These are phyloP conservation scores for Geotrichum bryndzae DNA, from an alignment of 1,139 yeast genomes.

Conservation along the genomic window DNA sequence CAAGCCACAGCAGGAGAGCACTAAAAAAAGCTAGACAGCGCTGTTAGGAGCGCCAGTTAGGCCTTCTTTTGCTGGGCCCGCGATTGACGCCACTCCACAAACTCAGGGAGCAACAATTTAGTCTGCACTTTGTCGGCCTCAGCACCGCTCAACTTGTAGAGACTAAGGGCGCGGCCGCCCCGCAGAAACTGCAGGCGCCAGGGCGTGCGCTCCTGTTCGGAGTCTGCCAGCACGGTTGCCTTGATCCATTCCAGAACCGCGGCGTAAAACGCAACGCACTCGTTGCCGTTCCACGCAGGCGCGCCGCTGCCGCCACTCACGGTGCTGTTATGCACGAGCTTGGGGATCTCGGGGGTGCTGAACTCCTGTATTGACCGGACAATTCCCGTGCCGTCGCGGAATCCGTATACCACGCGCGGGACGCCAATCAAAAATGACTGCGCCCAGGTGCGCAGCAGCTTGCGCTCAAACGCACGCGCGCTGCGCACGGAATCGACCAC, in stretches of 20 bases:
- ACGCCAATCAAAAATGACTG: slow-evolving; percentile 87
- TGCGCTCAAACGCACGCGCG: slow-evolving; percentile 56
- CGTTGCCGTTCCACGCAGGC: slow-evolving; percentile 55
- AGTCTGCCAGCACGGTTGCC: slow-evolving; percentile 39
- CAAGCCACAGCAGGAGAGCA: no score
- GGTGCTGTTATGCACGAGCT: slow-evolving; percentile 40
- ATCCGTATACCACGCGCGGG: slow-evolving; percentile 73
- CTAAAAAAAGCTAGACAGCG: neutral
- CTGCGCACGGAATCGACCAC: slow-evolving; percentile 49
- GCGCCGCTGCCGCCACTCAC: slow-evolving; percentile 20
- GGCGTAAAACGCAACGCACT: slow-evolving; percentile 78
- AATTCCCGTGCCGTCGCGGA: slow-evolving; percentile 64
- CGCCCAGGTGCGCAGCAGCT: slow-evolving; percentile 83
- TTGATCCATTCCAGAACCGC: slow-evolving; percentile 75
- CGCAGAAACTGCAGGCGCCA: slow-evolving; percentile 44
- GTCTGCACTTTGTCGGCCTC: slow-evolving; percentile 31
- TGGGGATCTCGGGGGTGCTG: slow-evolving; percentile 72
- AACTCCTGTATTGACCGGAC: slow-evolving; percentile 67
- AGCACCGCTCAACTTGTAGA: slow-evolving; percentile 37
- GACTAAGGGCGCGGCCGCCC: slow-evolving; percentile 37
- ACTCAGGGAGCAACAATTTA: slow-evolving; percentile 47
- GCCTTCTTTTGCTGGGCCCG: neutral
- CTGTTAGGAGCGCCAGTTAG: neutral
- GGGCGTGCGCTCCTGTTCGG: slow-evolving; percentile 44
- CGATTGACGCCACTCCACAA: slow-evolving; percentile 54